Evolutionary conservation across 2,329 filamentous ascomycete species (phyloP), one percentile per base, ranked within the genome.

Genomic region (Ophiostoma tasmaniense): DNA sequence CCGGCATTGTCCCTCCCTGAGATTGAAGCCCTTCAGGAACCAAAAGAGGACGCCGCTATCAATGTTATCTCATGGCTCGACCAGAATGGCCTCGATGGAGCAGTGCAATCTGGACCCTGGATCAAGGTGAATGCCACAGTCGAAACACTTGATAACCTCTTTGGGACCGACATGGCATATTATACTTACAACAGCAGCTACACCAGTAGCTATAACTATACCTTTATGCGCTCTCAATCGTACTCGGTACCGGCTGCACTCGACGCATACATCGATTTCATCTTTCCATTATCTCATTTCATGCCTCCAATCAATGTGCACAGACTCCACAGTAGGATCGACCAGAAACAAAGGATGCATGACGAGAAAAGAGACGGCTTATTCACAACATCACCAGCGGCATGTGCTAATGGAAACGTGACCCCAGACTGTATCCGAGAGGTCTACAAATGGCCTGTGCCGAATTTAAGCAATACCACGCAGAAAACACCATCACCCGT

Each of bases 281-380:
- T 85, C 35, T 79, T 82, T 55, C 83, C 83, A 0, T 74, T 84
- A 59, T 76, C 78, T 69, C 81, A 84, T 76, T 85, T 85, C 69
- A 81, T 84, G 79, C 76, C 77, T 2, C 81, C 81, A 1, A 22
- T n/a, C 17, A 66, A 28, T 39, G 25, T 10, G 25, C 17, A 7
- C 3, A 22, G 20, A 65, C 17, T 55, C 33, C 13, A 8, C 11
- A 11, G 7, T 20, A 30, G 28, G 28, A 11, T 25, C 1, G 1
- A 33, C 25, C 11, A 17, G 10, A 3, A 17, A 33, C 39, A 39
- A n/a, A 50, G 42, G 11, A 13, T 25, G 22, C 33, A 28, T 7
- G 37, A 28, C 20, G 10, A n/a, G 22, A 62, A 22, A 37, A 20
- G 33, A 30, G 28, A 8, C 10, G 3, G 10, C 10, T 4, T 1